Conservation (phyloP, 2,329 filamentous ascomycete species). For the Xylariaceae sp. region DNA sequence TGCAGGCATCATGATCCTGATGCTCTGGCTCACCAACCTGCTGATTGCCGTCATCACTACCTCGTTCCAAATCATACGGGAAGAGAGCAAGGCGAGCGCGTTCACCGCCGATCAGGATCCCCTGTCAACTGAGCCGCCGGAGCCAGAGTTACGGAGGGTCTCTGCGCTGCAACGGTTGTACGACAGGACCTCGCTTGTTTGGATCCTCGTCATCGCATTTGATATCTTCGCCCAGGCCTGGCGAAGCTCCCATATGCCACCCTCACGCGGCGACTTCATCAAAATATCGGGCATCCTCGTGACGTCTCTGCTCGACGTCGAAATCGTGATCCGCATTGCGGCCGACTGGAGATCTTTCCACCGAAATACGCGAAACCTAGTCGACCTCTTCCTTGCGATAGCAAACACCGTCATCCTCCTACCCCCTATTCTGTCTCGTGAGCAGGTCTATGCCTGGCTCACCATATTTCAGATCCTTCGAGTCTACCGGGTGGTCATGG, state of each 20-base stretch:
- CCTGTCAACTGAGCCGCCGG: conserved; percentile 32
- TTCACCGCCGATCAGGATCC: conserved; percentile 71
- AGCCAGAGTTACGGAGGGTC: conserved; percentile 35
- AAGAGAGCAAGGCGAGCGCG: conserved; percentile 90
- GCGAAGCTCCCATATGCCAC: conserved; percentile 71
- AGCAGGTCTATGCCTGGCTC: conserved; percentile 75
- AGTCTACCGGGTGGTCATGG: conserved; percentile 85
- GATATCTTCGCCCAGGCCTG: conserved; percentile 75
- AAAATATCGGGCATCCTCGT: conserved; percentile 66
- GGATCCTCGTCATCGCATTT: conserved; percentile 74
- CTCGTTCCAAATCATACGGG: conserved; percentile 95
- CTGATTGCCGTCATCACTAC: conserved; percentile 95
- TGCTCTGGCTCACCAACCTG: conserved; percentile 93
- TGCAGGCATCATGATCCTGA: conserved; percentile 79
- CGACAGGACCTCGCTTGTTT: conserved; percentile 67
- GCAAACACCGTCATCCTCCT: conserved; percentile 81
- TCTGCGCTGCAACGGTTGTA: conserved; percentile 64
- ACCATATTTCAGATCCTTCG: conserved; percentile 90
- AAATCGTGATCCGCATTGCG: conserved; percentile 74
- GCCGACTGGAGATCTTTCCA: conserved; percentile 80
- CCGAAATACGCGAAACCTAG: conserved; percentile 64
- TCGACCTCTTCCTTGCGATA: conserved; percentile 75
- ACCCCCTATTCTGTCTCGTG: conserved; percentile 68
- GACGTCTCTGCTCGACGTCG: conserved; percentile 71
- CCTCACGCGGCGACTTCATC: conserved; percentile 57